Evolutionary conservation across 441 rosid species (phyloP), one percentile per base, ranked within the genome.

Genomic region (Adansonia grandidieri): DNA sequence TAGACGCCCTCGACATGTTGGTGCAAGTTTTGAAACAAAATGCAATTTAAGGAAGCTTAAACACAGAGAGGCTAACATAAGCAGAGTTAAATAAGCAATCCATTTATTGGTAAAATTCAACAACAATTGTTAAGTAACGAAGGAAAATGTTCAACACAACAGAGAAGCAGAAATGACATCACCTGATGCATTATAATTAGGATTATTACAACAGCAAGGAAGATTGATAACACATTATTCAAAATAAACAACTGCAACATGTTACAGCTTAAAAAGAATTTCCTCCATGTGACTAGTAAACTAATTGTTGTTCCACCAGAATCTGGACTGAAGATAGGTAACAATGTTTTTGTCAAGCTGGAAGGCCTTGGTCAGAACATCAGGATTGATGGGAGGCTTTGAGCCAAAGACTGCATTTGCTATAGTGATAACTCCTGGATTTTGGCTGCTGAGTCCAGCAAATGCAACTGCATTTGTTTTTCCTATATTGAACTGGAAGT

Each of bases 401-500:
- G 71, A 66, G 51, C 72, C 72, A 13, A 67, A 67, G 10, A 81
- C 81, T 14, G 91, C 61, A 24, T 82, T 74, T 5, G 88, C 83
- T 10, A 85, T 77, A 0, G 85, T 80, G 6, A 84, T 83, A 0
- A 79, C 81, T 6, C 88, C 89, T 4, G 90, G 86, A 45, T 88
- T 86, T 37, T 86, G 91, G 70, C 91, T 89, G 77, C 79, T 87
- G 9, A 89, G 45, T 14, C 74, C 76, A 1, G 80, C 88, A 77
- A 86, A 71, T 0, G 90, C 92, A 24, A 82, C 85, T 0, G 84
- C 87, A 0, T 76, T 63, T 0, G 85, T 67, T 11, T 85, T 74
- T 9, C 84, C 87, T 40, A 88, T 47, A 67, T 88, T 88, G 70
- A 84, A 77, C 37, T 90, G 93, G 73, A 90, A 88, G 80, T 88